Evolutionary conservation across 768 basidiomycete species (phyloP), one percentile per base, ranked within the genome.

Genomic region (Mycena indigotica): DNA sequence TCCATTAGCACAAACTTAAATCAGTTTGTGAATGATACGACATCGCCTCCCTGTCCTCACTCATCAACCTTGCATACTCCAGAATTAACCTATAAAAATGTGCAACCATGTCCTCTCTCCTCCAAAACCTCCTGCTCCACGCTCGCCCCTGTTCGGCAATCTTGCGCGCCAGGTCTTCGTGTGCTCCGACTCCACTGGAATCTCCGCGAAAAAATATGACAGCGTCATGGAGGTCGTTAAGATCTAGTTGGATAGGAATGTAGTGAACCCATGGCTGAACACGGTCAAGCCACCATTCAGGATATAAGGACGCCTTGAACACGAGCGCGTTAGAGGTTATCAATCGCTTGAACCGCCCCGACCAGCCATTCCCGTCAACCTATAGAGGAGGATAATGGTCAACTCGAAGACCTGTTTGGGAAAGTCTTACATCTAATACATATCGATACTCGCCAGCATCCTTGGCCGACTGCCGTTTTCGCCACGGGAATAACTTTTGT

Each of bases 191-290:
- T 17, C 85, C 83, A 53, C 81, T 74, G 6, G 75, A 77, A 62
- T 81, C 80, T 0, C 89, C 87, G 0, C 84, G 82, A 73, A 91
- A 91, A 75, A 93, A 93, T 1, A 84, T 71, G 44, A 89, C 76
- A 3, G 84, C 75, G 61, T 92, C 91, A 67, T 88, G 81, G 3
- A 92, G 69, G 69, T 91, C 88, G 0, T 80, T 77, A 12, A 87
- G 78, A 60, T 88, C 85, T 0, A 87, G 57, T 60, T 85, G 81
- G 3, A 90, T 75, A 2, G 89, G 89, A 1, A 91, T 78, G 66
- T 90, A 91, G 68, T 90, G 89, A 10, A 89, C 75, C 87, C 88
- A 89, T 0, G 88, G 85, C 28, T 74, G 78, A 44, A 85, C 73
- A 12, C 84, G 79, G 55, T 85, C 82, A 15, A 70, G 73, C 58